Base-by-base conservation (phyloP, 2,329 filamentous ascomycete genomes). In the Penicillium aurantiogriseum region DNA sequence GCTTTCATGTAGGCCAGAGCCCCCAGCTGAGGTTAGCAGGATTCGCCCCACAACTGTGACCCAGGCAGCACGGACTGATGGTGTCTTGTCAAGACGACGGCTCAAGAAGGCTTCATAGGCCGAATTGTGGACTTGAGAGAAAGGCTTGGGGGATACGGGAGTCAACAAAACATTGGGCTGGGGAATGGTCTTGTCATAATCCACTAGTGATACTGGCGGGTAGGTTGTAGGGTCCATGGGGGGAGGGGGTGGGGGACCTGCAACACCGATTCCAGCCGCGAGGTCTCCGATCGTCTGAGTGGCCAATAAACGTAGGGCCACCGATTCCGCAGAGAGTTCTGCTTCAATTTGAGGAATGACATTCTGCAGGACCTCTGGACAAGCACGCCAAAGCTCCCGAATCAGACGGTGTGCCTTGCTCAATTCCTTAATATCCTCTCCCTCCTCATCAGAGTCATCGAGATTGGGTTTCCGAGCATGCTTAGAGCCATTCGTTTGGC, bases 241-340 rank as follows among this genome's bases (percentile, higher is more conserved):
- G 10, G 88, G 84, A 7, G 85, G 77, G 15, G 89, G 85, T 17
- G 92, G 91, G 54, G 91, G 90, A 0, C 93, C 93, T 60, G 92
- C 91, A 59, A 93, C 90, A 49, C 93, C 93, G 71, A 97, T 95
- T 6, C 93, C 93, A 40, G 93, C 88, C 27, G 95, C 89, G 81
- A 99, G 92, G 70, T 97, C 93, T 52, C 95, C 94, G 39, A 99
- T 85, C 0, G 94, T 96, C 74, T 97, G 91, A 0, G 93, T 96
- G 2, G 93, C 93, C 56, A 99, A 83, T 58, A 91, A 83, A 52
- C 94, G 89, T 54, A 99, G 79, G 65, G 94, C 87, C 3, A 92
- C 82, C 59, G 95, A 95, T 70, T 99, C 94, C 0, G 92, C 92
- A 4, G 88, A 89, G 51, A 99, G 80, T 77, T 99, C 94, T 35